Conservation (phyloP, 2,329 filamentous ascomycete genomes). For the Massarina eburnea region DNA sequence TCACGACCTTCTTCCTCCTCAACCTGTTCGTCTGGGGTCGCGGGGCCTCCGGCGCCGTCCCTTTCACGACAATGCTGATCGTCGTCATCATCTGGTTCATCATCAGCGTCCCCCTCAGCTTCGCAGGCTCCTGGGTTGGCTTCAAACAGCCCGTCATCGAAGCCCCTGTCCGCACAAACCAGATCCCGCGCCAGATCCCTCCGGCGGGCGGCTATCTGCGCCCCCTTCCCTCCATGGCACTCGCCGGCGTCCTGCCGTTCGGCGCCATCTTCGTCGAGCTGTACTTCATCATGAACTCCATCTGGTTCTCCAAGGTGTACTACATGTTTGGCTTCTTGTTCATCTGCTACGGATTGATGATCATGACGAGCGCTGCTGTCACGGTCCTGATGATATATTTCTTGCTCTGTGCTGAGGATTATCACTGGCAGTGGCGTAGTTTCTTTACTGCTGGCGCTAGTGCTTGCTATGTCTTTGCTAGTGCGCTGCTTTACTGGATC, state of each 20-base stretch:
- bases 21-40: slow-evolving; percentile 97
- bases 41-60: slow-evolving; percentile 87
- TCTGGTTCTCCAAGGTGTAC: slow-evolving; percentile 98
- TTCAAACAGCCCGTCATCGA: slow-evolving; percentile 73
- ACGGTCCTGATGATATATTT: slow-evolving; percentile 97
- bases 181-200: slow-evolving; percentile 96
- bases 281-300: slow-evolving; percentile 98
- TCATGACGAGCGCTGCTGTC: slow-evolving; percentile 88
- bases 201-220: slow-evolving; percentile 80
- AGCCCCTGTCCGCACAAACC: slow-evolving; percentile 88
- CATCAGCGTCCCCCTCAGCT: slow-evolving; percentile 88
- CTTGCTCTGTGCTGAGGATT: slow-evolving; percentile 92
- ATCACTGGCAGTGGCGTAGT: slow-evolving; percentile 97
- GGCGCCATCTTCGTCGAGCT: slow-evolving; percentile 97
- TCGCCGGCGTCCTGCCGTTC: slow-evolving; percentile 91
- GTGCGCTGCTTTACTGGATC: slow-evolving; percentile 87
- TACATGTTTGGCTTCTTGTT: slow-evolving; percentile 99
- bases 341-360: slow-evolving; percentile 95
- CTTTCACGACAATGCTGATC: slow-evolving; percentile 95
- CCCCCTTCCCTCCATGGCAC: slow-evolving; percentile 83
- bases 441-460: slow-evolving; percentile 91
- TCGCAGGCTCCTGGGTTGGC: slow-evolving; percentile 88
- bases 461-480: slow-evolving; percentile 87
- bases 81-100: slow-evolving; percentile 94
- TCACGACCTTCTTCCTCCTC: slow-evolving; percentile 85